Evolutionary conservation across 176 grass and related monocot genomes (phyloP).

Genomic region (Oryza brachyantha): DNA sequence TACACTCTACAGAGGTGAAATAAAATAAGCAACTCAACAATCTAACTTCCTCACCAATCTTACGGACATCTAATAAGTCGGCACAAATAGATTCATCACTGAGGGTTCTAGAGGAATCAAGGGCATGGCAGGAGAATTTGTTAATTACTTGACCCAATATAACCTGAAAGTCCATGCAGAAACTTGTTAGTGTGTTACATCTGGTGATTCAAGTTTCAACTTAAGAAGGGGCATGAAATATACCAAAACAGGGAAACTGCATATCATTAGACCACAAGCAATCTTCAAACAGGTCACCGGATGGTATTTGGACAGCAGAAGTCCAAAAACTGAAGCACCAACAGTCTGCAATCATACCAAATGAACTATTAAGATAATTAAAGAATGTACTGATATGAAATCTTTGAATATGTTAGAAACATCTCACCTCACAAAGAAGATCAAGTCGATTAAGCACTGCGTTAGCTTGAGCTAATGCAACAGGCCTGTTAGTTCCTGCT

Average conservation of each 20-base stretch:
- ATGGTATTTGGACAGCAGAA: constrained; percentile 86
- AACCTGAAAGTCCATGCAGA: constrained; percentile 58
- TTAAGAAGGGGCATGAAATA: neutral
- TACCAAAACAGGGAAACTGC: constrained; percentile 90
- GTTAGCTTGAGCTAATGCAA: constrained; percentile 96
- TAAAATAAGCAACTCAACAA: neutral
- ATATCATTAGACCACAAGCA: constrained; percentile 72
- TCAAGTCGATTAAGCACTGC: constrained; percentile 87
- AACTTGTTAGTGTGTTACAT: neutral
- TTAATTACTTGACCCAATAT: constrained; percentile 89
- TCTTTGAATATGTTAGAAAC: neutral
- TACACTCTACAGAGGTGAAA: constrained; percentile 20
- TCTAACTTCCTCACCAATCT: constrained; percentile 61
- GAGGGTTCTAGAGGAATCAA: constrained; percentile 62
- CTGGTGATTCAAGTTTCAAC: constrained; percentile 22
- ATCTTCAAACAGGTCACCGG: constrained; percentile 84
- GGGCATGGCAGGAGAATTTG: constrained; percentile 69
- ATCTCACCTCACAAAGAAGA: constrained; percentile 80
- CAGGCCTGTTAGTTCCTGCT: constrained; percentile 83
- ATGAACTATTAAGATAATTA: constrained; percentile 17
- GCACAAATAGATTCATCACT: constrained; percentile 53
- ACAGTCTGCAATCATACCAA: constrained; percentile 52
- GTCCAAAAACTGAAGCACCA: constrained; percentile 86
- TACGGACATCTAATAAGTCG: constrained; percentile 60
- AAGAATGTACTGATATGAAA: neutral